phyloP scores from a whole-genome alignment of 1,284 basidiomycete genomes.

The Papiliotrema nemorosa region DNA sequence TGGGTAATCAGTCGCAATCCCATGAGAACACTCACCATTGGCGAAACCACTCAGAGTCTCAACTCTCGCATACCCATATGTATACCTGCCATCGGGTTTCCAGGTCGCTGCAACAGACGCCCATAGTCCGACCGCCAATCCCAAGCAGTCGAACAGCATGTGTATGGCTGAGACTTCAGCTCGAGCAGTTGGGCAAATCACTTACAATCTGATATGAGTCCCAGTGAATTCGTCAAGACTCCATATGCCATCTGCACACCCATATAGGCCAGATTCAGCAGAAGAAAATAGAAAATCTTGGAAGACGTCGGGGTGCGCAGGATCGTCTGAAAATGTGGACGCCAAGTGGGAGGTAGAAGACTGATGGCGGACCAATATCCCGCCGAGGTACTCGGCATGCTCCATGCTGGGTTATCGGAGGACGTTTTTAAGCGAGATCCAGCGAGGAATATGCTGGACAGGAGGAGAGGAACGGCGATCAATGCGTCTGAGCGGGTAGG shows the following conservation, averaged over 20 bases:
- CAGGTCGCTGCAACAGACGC: conserved; percentile 98
- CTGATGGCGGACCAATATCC: conserved; percentile 23
- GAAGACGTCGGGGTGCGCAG: conserved; percentile 85
- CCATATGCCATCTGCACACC: conserved; percentile 91
- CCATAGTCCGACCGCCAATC: conserved; percentile 90
- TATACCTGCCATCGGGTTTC: conserved; percentile 90
- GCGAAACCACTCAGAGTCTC: conserved; percentile 98
- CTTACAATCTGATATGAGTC: conserved; percentile 93
- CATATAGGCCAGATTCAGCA: conserved; percentile 96
- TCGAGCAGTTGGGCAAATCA: conserved; percentile 1
- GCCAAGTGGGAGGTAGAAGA: conserved; percentile 41
- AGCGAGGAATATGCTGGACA: conserved; percentile 8
- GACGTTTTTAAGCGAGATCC: not conserved
- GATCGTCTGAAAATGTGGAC: conserved; percentile 80
- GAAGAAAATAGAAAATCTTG: conserved; percentile 94
- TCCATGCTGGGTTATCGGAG: not conserved
- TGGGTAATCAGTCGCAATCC: conserved; percentile 6
- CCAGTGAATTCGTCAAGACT: conserved; percentile 95
- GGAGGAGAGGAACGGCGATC: conserved; percentile 20
- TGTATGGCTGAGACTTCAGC: conserved; percentile 72
- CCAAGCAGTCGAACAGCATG: conserved; percentile 99
- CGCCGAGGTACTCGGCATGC: conserved; percentile 10
- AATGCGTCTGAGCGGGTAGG: conserved; percentile 24
- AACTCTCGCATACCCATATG: conserved; percentile 97
- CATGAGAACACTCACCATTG: conserved; percentile 62